Evolutionary conservation across 352 stramenopile genomes (phyloP).

Genomic region (Thalassiosira oceanica): DNA sequence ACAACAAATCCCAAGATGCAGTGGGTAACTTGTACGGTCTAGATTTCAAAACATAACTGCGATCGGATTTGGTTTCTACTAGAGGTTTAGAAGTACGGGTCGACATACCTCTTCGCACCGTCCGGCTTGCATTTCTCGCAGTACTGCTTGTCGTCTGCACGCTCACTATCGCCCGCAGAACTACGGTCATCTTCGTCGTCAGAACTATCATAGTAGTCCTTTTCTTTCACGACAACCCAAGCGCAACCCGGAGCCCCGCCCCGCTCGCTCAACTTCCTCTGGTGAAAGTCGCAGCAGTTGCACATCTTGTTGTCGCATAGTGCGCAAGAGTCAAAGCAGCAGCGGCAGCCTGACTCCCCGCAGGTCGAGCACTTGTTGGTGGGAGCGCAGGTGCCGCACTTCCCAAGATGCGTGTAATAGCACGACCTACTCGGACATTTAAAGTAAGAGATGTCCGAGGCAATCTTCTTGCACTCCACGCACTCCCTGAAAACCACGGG

Average conservation of each 20-base stretch:
- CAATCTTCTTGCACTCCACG: slow-evolving; percentile 2
- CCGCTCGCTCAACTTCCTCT: slow-evolving; percentile 3
- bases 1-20: no score
- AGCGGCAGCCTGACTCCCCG: background rate
- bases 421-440: slow-evolving; percentile 6
- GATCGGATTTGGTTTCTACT: no score
- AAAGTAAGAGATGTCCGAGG: slow-evolving; percentile 5
- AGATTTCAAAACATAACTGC: no score
- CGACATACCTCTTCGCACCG: no score
- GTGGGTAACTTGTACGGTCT: no score
- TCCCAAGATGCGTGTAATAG: background rate
- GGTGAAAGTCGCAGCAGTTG: slow-evolving; percentile 7
- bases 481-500: background rate
- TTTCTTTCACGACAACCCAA: no score
- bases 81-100: no score
- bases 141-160: no score
- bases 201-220: no score
- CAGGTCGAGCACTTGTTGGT: slow-evolving; percentile 1
- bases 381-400: slow-evolving; percentile 1
- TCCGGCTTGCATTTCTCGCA: no score
- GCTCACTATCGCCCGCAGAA: no score
- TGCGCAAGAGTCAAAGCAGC: slow-evolving; percentile 2
- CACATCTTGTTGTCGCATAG: background rate
- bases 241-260: background rate
- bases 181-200: no score